phyloP scores from a whole-genome alignment of 2,329 filamentous ascomycete genomes.

The Akanthomyces dipterigenus region DNA sequence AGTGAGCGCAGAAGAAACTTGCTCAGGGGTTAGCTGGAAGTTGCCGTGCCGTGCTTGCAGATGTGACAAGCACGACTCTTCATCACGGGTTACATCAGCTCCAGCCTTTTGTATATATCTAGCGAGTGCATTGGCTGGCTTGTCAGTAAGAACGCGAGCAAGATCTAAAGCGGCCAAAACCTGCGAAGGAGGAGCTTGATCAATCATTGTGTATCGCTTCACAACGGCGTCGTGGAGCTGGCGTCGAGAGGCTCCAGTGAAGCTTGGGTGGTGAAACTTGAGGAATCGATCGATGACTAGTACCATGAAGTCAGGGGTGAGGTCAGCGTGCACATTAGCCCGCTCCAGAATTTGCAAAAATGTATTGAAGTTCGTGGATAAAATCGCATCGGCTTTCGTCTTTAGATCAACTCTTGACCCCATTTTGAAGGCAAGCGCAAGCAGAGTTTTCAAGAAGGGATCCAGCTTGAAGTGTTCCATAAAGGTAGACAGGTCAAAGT shows the following conservation, averaged over 20 bases:
- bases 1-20: conserved; percentile 74
- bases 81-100: conserved; percentile 64
- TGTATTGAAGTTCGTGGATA: conserved; percentile 69
- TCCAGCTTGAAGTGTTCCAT: conserved; percentile 95
- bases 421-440: conserved; percentile 83
- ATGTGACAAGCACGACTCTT: conserved; percentile 56
- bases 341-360: conserved; percentile 72
- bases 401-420: conserved; percentile 75
- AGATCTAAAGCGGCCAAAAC: conserved; percentile 66
- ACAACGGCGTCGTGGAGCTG: conserved; percentile 61
- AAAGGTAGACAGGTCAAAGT: conserved; percentile 93
- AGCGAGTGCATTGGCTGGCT: conserved; percentile 49
- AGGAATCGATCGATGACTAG: conserved; percentile 80
- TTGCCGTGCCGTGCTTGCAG: conserved; percentile 46
- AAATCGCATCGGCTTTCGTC: conserved; percentile 87
- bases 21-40: conserved; percentile 67
- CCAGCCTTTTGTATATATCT: conserved; percentile 69
- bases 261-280: conserved; percentile 78
- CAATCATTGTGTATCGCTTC: conserved; percentile 60
- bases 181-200: conserved; percentile 60
- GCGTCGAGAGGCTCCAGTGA: conserved; percentile 67
- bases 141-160: conserved; percentile 56
- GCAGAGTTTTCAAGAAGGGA: conserved; percentile 75
- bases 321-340: conserved; percentile 57
- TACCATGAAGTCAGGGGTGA: conserved; percentile 65